phyloP scores from a whole-genome alignment of 768 basidiomycete species.

The Paxillus ammoniavirescens region DNA sequence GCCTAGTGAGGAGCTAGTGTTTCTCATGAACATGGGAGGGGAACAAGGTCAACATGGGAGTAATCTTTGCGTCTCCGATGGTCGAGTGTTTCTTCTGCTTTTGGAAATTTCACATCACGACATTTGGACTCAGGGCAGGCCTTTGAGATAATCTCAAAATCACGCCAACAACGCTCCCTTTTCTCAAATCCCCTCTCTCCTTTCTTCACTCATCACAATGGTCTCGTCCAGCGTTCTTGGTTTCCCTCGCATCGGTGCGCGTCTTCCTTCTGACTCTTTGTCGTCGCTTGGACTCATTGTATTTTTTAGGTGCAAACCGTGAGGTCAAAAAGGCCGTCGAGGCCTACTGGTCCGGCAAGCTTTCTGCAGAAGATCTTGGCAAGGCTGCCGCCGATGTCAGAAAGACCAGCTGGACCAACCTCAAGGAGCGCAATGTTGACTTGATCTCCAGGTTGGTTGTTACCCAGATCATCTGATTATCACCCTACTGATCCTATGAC shows the following conservation, averaged over 20 bases:
- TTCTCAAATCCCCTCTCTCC: slow-evolving; percentile 12
- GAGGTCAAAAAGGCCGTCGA: slow-evolving; percentile 98
- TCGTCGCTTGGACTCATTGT: slow-evolving; percentile 2
- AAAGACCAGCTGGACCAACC: slow-evolving; percentile 81
- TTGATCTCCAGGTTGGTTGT: slow-evolving; percentile 79
- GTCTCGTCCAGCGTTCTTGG: slow-evolving; percentile 85
- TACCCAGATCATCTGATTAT: slow-evolving; percentile 6
- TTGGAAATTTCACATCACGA: no score
- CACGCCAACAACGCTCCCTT: slow-evolving; percentile 7
- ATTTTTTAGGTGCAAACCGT: slow-evolving; percentile 74
- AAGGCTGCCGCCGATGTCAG: slow-evolving; percentile 85
- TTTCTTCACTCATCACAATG: slow-evolving; percentile 42
- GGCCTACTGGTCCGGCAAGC: slow-evolving; percentile 96
- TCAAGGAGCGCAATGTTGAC: slow-evolving; percentile 86
- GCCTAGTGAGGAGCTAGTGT: neutral
- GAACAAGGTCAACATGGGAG: neutral
- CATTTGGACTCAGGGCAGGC: slow-evolving; percentile 33
- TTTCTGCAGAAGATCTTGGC: slow-evolving; percentile 82
- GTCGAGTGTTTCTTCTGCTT: no score
- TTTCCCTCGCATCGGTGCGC: slow-evolving; percentile 78
- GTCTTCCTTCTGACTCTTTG: neutral
- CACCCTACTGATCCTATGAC: slow-evolving; percentile 17
- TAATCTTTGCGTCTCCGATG: no score
- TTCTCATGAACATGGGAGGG: slow-evolving; percentile 21
- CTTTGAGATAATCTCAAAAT: slow-evolving; percentile 26